Evolutionary conservation across 1,139 yeast species (phyloP).

Genomic region (Saccharomycopsis hybrid): DNA sequence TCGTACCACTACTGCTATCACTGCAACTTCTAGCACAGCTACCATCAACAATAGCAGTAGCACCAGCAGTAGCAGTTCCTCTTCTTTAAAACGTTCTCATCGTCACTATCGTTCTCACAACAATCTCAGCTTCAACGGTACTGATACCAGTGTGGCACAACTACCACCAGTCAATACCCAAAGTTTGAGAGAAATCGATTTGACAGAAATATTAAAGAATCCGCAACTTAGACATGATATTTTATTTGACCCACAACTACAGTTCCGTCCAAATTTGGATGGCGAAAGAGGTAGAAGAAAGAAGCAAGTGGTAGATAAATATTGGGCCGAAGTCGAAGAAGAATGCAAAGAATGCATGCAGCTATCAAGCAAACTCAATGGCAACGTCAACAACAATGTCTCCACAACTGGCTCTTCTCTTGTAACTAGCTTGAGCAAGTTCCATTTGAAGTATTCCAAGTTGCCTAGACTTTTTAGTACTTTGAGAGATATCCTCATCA

Average conservation of each 20-base stretch:
- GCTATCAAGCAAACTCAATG: constrained; percentile 4
- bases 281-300: constrained; percentile 85
- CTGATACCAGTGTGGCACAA: constrained; percentile 27
- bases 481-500: constrained; percentile 66
- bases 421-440: constrained; percentile 5
- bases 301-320: constrained; percentile 66
- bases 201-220: constrained; percentile 82
- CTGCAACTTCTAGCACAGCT: neutral
- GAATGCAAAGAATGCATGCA: constrained; percentile 35
- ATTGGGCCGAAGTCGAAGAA: constrained; percentile 71
- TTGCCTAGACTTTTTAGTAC: constrained; percentile 68
- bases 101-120: constrained; percentile 25
- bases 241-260: constrained; percentile 85
- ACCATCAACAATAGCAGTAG: constrained; percentile 20
- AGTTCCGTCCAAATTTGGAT: constrained; percentile 85
- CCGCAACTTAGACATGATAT: constrained; percentile 93
- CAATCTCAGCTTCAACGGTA: constrained; percentile 15
- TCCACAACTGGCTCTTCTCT: neutral
- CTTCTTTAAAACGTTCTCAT: constrained; percentile 12
- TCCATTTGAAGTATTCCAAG: constrained; percentile 30
- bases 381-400: constrained; percentile 2
- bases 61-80: constrained; percentile 17
- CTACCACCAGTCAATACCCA: constrained; percentile 86
- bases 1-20: neutral
- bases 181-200: constrained; percentile 77